Base-by-base conservation (phyloP, 2,329 filamentous ascomycete species). In the Pseudonectria foliicola region DNA sequence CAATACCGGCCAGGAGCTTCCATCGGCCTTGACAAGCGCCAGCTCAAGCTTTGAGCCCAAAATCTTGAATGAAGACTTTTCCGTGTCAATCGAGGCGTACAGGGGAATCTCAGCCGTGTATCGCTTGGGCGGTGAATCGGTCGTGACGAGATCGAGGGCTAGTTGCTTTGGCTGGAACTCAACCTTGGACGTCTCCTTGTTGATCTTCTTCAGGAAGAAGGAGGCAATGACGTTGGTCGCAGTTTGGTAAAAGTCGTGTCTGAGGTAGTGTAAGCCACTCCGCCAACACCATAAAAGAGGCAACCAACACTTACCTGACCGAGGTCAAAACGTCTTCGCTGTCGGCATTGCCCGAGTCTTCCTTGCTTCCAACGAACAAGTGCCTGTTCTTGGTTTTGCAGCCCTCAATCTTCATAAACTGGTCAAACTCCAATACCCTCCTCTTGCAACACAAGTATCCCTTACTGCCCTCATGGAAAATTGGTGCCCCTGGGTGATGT, bases 401-500 rank as follows among this genome's bases (percentile, higher is more conserved):
- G 2, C 92, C 92, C 50, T 85, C 80, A 40, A 98, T 90, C 63
- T 85, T 92, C 80, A 98, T 80, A 64, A 98, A 98, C 62, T 96
- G 83, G 59, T 98, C 89, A 61, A 98, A 98, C 57, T 98, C 92
- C 39, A 98, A 67, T 38, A 98, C 92, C 25, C 88, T 76, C 52
- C 87, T 73, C 75, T 96, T 96, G 67, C 92, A 98, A 70, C 92
- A 98, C 40, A 80, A 88, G 73, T 92, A 98, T 2, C 92, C 92
- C 68, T 98, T 98, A 66, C 86, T 94, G 25, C 92, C 92, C 67
- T 98, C 92, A 60, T 98, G 92, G 66, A 98, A 98, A 48, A 98
- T 82, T 15, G 92, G 86, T 14, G 75, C 77, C 4, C 92, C 92
- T 0, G 92, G 89, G 62, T 98, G 92, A 55, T 94, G 82, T 30